Evolutionary conservation across 176 grass and related monocot species (phyloP).

Genomic region (Tillandsia leiboldiana): DNA sequence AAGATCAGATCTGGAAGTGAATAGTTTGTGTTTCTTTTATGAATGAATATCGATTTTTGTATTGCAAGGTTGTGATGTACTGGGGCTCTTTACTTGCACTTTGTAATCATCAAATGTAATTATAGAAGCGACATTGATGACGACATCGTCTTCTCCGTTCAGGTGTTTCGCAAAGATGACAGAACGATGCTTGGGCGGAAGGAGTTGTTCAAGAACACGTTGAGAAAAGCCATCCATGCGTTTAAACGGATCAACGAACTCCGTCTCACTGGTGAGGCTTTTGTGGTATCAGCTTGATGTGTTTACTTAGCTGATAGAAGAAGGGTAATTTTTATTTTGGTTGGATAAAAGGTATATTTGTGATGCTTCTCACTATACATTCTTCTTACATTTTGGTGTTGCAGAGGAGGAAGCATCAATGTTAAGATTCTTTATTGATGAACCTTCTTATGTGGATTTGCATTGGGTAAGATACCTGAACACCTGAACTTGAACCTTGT

Average conservation of each 20-base stretch:
- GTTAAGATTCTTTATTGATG: slow-evolving; percentile 67
- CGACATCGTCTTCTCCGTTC: background rate
- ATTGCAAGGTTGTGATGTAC: too few species aligned
- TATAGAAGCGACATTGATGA: too few species aligned
- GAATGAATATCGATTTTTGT: too few species aligned
- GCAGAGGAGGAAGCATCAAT: slow-evolving; percentile 83
- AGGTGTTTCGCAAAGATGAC: slow-evolving; percentile 85
- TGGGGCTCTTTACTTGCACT: too few species aligned
- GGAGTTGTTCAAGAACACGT: slow-evolving; percentile 87
- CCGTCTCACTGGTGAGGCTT: slow-evolving; percentile 54
- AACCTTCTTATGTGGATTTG: slow-evolving; percentile 85
- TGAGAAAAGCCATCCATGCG: slow-evolving; percentile 59
- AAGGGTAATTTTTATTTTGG: too few species aligned
- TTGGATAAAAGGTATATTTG: too few species aligned
- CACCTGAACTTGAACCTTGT: background rate
- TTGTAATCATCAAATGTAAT: too few species aligned
- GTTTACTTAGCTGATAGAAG: background rate
- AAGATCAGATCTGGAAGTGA: too few species aligned
- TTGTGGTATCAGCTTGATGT: background rate
- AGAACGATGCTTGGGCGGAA: slow-evolving; percentile 75
- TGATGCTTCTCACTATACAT: background rate
- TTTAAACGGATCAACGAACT: slow-evolving; percentile 85
- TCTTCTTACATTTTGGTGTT: slow-evolving; percentile 10
- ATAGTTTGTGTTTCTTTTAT: too few species aligned
- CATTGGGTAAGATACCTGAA: slow-evolving; percentile 58